Base-by-base conservation (phyloP, 176 grass and related monocot genomes). In the Oryza meridionalis region DNA sequence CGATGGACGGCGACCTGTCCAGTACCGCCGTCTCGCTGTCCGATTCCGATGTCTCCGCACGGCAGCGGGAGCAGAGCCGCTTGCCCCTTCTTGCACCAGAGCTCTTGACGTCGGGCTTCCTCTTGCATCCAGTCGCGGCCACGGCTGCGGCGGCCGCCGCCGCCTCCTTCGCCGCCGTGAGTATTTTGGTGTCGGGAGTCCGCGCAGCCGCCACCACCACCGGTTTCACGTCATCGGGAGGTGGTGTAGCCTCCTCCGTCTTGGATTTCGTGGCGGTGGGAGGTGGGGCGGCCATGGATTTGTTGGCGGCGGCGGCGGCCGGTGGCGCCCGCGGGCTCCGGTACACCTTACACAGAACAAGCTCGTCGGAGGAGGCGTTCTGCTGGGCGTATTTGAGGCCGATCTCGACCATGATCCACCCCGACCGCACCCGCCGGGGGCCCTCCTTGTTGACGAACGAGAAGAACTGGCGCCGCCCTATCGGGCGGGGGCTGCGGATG, bases 381-480 rank as follows among this genome's bases (percentile, higher is more conserved):
- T 75, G 19, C 3, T 51, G 17, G 43, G 38, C 64, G 38, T 44
- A 4, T 69, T 42, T 13, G 75, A 90, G 75, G 38, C 75, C 40
- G 62, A 90, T 82, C 88, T 90, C 88, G 9, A 78, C 53, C 88
- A 90, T 90, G 80, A 90, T 69, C 88, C 88, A 90, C 0, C 88
- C 88, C 26, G 84, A 77, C 45, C 82, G 82, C 44, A 84, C 46
- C 5, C 75, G 58, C 11, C 2, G 7, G 29, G 49, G 27, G 40
- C 25, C 76, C 0, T 63, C 74, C 75, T 90, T 90, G 49, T 19
- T 83, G 12, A 73, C 43, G 61, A 86, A 87, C 9, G 88, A 83
- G 88, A 90, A 87, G 50, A 62, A 73, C 88, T 87, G 88, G 22
- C 84, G 84, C 29, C 78, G 26, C 5, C 80, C 88, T 35, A 90